Evolutionary conservation across 2,329 filamentous ascomycete genomes (phyloP).

Genomic region (Fusarium paranaense): DNA sequence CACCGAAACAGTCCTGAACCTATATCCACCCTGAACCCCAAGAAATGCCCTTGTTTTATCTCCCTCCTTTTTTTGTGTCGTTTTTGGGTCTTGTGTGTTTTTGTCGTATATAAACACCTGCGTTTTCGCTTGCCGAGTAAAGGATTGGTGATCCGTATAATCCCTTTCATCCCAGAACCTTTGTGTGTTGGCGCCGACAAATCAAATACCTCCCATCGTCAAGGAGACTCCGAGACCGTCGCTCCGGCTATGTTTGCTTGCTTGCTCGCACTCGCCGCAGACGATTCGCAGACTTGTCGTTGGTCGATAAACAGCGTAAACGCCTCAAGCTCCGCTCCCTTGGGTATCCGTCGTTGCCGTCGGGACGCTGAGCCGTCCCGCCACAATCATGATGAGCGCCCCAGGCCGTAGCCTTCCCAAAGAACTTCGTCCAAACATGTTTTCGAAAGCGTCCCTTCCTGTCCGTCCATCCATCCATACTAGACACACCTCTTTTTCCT

Average conservation of each 20-base stretch:
- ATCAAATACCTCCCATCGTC: conserved; percentile 37
- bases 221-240: conserved; percentile 37
- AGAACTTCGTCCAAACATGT: conserved; percentile 20
- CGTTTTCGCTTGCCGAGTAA: conserved; percentile 32
- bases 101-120: conserved; percentile 27
- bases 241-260: conserved; percentile 36
- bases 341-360: conserved; percentile 41
- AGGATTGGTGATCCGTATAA: conserved; percentile 22
- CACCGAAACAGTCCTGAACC: conserved; percentile 15
- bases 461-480: conserved; percentile 14
- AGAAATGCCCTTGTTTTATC: conserved; percentile 35
- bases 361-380: conserved; percentile 19
- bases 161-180: conserved; percentile 29
- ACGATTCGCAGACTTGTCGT: conserved; percentile 34
- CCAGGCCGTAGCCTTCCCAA: conserved; percentile 30
- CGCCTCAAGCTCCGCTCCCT: conserved; percentile 40
- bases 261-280: conserved; percentile 30
- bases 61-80: conserved; percentile 7
- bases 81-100: conserved; percentile 27
- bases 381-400: conserved; percentile 31
- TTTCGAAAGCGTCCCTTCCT: conserved; percentile 27
- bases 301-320: conserved; percentile 35
- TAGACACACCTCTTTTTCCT: conserved; percentile 30
- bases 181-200: conserved; percentile 30
- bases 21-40: conserved; percentile 34